Base-by-base conservation (phyloP, 495 filamentous ascomycete species). In the Recurvomyces mirabilis region DNA sequence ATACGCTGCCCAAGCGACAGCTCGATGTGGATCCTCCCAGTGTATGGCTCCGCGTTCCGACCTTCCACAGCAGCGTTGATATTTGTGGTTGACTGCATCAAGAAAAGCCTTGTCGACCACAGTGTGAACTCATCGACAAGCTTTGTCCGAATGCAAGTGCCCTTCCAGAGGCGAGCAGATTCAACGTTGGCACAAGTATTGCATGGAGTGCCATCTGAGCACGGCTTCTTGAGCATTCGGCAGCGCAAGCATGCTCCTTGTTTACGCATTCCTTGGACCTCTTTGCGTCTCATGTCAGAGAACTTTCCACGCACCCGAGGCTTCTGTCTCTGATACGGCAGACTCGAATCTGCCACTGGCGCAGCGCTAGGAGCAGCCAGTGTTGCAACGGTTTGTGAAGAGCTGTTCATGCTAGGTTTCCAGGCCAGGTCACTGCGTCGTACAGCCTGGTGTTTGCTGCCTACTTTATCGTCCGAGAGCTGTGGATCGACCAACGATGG, bases 221-320 rank as follows among this genome's bases (percentile, higher is more conserved):
- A 93, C 65, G 82, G 81, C 63, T 93, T 93, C 56, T 86, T 82
- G 10, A 93, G 66, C 67, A 93, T 87, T 2, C 83, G 74, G 63
- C 86, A 93, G 34, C 86, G 75, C 41, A 88, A 84, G 54, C 86
- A 93, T 12, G 86, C 86, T 17, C 86, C 86, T 20, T 75, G 70
- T 54, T 85, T 84, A 20, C 86, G 73, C 22, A 91, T 77, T 53
- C 81, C 78, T 54, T 86, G 80, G 3, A 93, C 84, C 58, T 93
- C 81, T 54, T 78, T 78, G 37, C 86, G 73, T 41, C 86, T 65
- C 3, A 64, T 65, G 5, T 77, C 69, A 30, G 75, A 71, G 56
- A 91, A 93, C 24, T 77, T 68, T 0, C 80, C 77, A 13, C 86
- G 75, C 4, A 73, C 68, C 51, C 78, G 80, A 24, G 68, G 72